Percentiles rank a stretch among this genome's conserved stretches.
These are phyloP conservation scores for Solanum okadae DNA, from an alignment of 257 asterid species.

Conservation along the genomic window DNA sequence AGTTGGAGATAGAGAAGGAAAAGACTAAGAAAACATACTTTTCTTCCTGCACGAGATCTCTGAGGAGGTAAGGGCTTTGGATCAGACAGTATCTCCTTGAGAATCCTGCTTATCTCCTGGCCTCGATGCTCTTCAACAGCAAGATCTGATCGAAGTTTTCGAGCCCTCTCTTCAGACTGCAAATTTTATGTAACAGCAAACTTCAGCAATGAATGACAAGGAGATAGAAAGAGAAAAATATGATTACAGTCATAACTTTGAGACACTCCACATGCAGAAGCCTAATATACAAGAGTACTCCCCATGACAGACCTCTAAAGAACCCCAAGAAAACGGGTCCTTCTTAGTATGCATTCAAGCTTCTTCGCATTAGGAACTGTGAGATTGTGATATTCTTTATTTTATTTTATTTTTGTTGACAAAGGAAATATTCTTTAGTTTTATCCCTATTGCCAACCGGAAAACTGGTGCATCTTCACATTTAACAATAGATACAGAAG, in stretches of 20 bases:
- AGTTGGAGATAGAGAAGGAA: neutral
- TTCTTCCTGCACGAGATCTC: slow-evolving; percentile 58
- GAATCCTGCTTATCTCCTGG: slow-evolving; percentile 63
- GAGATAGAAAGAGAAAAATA: neutral
- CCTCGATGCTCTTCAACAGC: slow-evolving; percentile 77
- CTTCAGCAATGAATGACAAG: neutral
- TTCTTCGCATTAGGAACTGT: neutral
- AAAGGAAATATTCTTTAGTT: neutral
- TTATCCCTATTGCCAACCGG: neutral
- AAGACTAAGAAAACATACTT: slow-evolving; percentile 32
- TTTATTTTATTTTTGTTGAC: neutral
- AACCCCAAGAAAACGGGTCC: neutral
- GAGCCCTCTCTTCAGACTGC: slow-evolving; percentile 87
- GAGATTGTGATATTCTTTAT: neutral
- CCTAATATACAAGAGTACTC: neutral
- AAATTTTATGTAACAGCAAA: slow-evolving; percentile 6
- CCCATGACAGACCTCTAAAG: neutral
- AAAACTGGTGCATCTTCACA: neutral
- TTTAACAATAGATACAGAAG: neutral
- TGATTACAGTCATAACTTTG: neutral
- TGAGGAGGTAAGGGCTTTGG: slow-evolving; percentile 35
- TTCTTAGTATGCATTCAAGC: neutral
- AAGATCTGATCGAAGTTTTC: slow-evolving; percentile 75
- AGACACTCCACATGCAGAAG: neutral
- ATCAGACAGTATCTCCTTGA: slow-evolving; percentile 58